Conservation (phyloP, 352 stramenopile species). For the Phytophthora macrochlamydospora region DNA sequence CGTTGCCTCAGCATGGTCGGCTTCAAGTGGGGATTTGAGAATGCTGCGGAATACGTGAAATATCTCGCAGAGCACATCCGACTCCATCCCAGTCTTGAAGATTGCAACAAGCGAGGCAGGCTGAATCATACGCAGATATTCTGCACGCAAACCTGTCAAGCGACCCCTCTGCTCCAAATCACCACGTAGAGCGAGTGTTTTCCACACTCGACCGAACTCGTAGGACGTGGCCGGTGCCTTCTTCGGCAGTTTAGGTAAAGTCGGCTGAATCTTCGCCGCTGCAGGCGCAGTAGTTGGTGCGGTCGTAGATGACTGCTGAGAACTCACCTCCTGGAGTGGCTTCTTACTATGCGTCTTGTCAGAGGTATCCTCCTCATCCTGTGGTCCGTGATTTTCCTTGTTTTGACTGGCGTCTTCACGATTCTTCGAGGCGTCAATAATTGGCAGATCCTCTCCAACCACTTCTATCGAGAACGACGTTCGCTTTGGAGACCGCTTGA, state of each 20-base stretch:
- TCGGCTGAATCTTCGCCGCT: slow-evolving; percentile 1
- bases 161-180: slow-evolving; percentile 28
- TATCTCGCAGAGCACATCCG: slow-evolving; percentile 77
- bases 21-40: slow-evolving; percentile 7
- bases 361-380: neutral
- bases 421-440: slow-evolving; percentile 2
- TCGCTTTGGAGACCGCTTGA: slow-evolving; percentile 68
- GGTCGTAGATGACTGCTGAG: neutral
- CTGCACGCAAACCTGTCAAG: slow-evolving; percentile 44
- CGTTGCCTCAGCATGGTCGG: neutral
- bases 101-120: slow-evolving; percentile 42
- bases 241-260: slow-evolving; percentile 62
- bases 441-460: slow-evolving; percentile 20
- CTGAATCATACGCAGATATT: slow-evolving; percentile 57
- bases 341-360: slow-evolving; percentile 1
- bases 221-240: slow-evolving; percentile 75
- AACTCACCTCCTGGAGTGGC: slow-evolving; percentile 2
- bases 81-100: slow-evolving; percentile 81
- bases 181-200: slow-evolving; percentile 59
- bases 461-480: slow-evolving; percentile 57
- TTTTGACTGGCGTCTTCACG: slow-evolving; percentile 10
- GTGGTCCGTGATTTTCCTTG: slow-evolving; percentile 23
- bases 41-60: slow-evolving; percentile 49
- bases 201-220: slow-evolving; percentile 84
- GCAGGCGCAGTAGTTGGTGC: neutral